Evolutionary conservation across 2,329 filamentous ascomycete species (phyloP).

Genomic region (Aaosphaeria pasadenensis): DNA sequence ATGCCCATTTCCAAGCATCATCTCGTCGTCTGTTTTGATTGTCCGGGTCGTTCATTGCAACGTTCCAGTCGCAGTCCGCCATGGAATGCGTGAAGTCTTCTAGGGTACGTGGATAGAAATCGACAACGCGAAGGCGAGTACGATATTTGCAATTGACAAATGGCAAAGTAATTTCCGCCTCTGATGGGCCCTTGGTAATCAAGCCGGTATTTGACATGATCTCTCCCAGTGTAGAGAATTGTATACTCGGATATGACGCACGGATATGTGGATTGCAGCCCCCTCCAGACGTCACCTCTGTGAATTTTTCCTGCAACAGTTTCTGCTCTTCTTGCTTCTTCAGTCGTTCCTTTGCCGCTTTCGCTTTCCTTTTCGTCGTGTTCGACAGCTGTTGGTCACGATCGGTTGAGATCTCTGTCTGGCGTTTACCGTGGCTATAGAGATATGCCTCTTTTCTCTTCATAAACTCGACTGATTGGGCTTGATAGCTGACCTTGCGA

Average conservation of each 20-base stretch:
- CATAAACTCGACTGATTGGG: conserved; percentile 56
- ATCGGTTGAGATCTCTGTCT: too few relatives aligned
- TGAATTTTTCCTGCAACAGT: conserved; percentile 10
- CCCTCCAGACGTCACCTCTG: too few relatives aligned
- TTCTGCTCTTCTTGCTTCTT: conserved; percentile 30
- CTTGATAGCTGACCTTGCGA: conserved; percentile 44
- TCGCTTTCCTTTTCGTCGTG: conserved; percentile 35
- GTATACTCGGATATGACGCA: conserved; percentile 41
- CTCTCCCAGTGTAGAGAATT: conserved; percentile 33
- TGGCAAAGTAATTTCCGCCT: conserved; percentile 54
- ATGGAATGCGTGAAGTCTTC: conserved; percentile 64
- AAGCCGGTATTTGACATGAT: conserved; percentile 50
- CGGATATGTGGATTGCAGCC: conserved; percentile 25
- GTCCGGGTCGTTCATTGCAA: not conserved
- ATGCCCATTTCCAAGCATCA: conserved; percentile 77
- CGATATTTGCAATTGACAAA: conserved; percentile 74
- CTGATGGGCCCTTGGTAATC: conserved; percentile 26
- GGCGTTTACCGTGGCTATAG: too few relatives aligned
- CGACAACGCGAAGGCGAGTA: conserved; percentile 70
- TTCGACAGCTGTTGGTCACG: too few relatives aligned
- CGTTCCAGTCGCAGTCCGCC: conserved; percentile 32
- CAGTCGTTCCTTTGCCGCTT: conserved; percentile 32
- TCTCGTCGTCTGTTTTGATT: conserved; percentile 37
- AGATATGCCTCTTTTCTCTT: conserved; percentile 63
- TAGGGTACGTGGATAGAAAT: conserved; percentile 70